These are phyloP conservation scores for Vickermania ingenoplastis DNA, from an alignment of 208 protist species.

Conservation along the genomic window DNA sequence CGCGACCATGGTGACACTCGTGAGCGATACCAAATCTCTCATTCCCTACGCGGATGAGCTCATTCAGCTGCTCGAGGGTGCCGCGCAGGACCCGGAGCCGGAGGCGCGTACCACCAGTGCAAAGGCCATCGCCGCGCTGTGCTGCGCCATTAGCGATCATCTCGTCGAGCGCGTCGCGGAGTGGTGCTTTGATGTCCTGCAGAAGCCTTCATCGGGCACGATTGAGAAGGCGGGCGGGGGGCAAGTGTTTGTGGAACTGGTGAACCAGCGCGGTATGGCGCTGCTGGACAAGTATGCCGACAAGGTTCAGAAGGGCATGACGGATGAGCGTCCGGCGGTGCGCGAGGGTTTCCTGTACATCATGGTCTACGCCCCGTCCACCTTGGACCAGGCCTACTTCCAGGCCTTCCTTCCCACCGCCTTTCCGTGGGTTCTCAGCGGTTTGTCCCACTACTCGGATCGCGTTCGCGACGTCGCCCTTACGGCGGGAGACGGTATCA, in stretches of 20 bases:
- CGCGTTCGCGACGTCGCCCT: slow-evolving; percentile 83
- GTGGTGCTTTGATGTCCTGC: slow-evolving; percentile 76
- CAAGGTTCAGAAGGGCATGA: slow-evolving; percentile 63
- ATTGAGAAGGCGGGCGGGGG: slow-evolving; percentile 89
- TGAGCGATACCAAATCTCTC: slow-evolving; percentile 74
- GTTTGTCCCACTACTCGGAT: slow-evolving; percentile 87
- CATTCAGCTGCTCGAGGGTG: slow-evolving; percentile 73
- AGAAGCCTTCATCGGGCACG: slow-evolving; percentile 45
- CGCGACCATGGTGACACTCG: slow-evolving; percentile 80
- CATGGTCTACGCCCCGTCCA: slow-evolving; percentile 87
- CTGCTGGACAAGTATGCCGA: slow-evolving; percentile 58
- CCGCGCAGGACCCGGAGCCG: slow-evolving; percentile 74
- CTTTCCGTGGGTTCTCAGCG: slow-evolving; percentile 85
- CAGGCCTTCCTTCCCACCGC: slow-evolving; percentile 69
- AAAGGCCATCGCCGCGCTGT: slow-evolving; percentile 76
- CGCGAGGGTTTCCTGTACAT: slow-evolving; percentile 90
- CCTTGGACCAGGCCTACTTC: slow-evolving; percentile 52
- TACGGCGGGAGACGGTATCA: slow-evolving; percentile 81
- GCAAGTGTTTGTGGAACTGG: slow-evolving; percentile 86
- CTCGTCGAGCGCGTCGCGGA: slow-evolving; percentile 59
- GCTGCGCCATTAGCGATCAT: slow-evolving; percentile 51
- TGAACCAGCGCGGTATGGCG: slow-evolving; percentile 56
- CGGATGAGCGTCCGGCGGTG: slow-evolving; percentile 71
- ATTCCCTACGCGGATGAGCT: slow-evolving; percentile 81
- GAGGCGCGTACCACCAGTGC: slow-evolving; percentile 81